These are phyloP conservation scores for Apostasia shenzhenica DNA, from an alignment of 106 monocot species.

Conservation along the genomic window DNA sequence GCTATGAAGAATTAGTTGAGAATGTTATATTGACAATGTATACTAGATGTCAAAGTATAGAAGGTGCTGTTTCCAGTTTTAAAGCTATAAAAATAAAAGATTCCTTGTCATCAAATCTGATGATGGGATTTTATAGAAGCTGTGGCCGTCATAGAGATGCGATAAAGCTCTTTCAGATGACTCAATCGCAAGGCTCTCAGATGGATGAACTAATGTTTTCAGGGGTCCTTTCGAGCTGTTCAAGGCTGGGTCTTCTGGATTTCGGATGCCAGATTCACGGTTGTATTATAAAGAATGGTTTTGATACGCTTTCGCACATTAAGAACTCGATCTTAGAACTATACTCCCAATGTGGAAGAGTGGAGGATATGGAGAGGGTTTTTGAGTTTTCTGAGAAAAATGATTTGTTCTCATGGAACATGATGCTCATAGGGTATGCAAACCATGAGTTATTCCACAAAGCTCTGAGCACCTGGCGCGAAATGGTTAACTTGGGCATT, in stretches of 20 bases:
- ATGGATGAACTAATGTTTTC: conserved; percentile 24
- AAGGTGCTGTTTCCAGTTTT: conserved; percentile 20
- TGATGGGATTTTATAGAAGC: conserved; percentile 24
- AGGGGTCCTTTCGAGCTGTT: conserved; percentile 23
- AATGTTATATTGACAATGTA: conserved; percentile 39
- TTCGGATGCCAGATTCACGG: conserved; percentile 26
- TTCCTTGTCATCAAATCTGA: conserved; percentile 26
- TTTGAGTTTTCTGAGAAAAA: conserved; percentile 11
- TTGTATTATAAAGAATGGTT: conserved; percentile 21
- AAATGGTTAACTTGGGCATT: conserved; percentile 12
- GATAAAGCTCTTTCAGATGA: conserved; percentile 11
- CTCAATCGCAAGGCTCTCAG: background rate
- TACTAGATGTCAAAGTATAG: conserved; percentile 23
- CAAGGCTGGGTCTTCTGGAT: conserved; percentile 15
- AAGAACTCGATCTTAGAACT: conserved; percentile 30
- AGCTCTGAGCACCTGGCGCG: conserved; percentile 14
- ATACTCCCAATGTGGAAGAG: conserved; percentile 19
- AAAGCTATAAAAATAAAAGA: conserved; percentile 15
- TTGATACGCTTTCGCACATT: conserved; percentile 7
- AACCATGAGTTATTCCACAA: conserved; percentile 9
- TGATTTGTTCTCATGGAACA: conserved; percentile 33
- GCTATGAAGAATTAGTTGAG: conserved; percentile 19
- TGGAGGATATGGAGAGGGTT: conserved; percentile 30
- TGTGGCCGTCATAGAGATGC: conserved; percentile 16
- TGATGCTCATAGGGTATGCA: conserved; percentile 23